A percentile compares a stretch with the other conserved stretches of the same genome.
These are phyloP conservation scores for Plectosphaerella plurivora DNA, from an alignment of 2,329 filamentous ascomycete species.

Conservation along the genomic window DNA sequence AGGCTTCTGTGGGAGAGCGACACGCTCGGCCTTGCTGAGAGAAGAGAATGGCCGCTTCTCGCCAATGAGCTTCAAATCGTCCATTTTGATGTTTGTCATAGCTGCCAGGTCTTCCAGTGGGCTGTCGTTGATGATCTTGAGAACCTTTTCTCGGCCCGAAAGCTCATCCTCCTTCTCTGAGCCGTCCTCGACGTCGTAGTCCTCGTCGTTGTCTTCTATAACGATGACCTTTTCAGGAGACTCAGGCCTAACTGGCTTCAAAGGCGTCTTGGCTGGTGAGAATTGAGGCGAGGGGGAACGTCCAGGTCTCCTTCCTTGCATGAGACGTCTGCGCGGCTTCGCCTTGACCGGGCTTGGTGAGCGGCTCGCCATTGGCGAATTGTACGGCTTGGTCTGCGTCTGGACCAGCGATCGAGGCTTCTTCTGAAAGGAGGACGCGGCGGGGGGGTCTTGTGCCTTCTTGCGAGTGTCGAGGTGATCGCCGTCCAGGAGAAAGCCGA, in stretches of 20 bases:
- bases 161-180: conserved; percentile 10
- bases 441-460: neutral
- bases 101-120: conserved; percentile 72
- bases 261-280: neutral
- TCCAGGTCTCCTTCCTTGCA: conserved; percentile 27
- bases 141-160: conserved; percentile 42
- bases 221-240: conserved; percentile 17
- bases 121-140: conserved; percentile 81
- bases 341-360: conserved; percentile 14
- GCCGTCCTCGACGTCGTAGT: conserved; percentile 27
- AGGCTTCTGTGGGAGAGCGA: conserved; percentile 50
- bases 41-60: conserved; percentile 68
- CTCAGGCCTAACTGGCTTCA: conserved; percentile 4
- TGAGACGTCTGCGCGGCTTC: conserved; percentile 21
- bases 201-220: conserved; percentile 35
- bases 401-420: conserved; percentile 3
- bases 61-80: conserved; percentile 65
- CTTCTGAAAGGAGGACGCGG: neutral
- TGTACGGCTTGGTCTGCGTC: neutral
- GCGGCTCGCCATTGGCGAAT: neutral
- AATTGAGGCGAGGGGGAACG: conserved; percentile 9
- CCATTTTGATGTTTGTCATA: conserved; percentile 70
- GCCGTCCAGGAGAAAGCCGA: conserved; percentile 21
- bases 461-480: conserved; percentile 11
- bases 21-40: conserved; percentile 60